Evolutionary conservation across 441 rosid genomes (phyloP), one percentile per base, ranked within the genome.

Genomic region (Mallotus repandus): DNA sequence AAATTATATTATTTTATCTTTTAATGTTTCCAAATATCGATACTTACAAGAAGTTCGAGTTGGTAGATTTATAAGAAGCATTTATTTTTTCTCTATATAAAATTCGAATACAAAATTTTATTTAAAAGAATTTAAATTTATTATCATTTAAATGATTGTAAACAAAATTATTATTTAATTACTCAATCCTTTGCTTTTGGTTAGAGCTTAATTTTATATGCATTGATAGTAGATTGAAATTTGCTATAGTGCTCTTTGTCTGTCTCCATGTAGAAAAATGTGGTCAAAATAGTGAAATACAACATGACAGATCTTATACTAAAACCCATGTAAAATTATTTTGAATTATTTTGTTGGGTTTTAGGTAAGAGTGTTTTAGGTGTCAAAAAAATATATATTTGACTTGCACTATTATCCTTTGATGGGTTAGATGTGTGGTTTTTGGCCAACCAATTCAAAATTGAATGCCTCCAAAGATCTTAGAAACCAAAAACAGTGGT

Each of bases 361-460:
- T 62, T 32, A 62, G 66, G 66, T 15, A 62, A 15, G 46, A 62
- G 48, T 16, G 48, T 19, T 61, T 14, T 61, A 58, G 15, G 38
- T 58, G 15, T 58, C 8, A 29, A 22, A 1, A 12, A 2, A n/a
- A 38, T 38, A 38, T 38, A 38, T 4, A 38, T 38, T 62, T 35
- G 65, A 32, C 19, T 64, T 64, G 52, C 53, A 64, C 45, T n/a
- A 64, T 64, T 38, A 38, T 38, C 68, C 38, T 45, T 45, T 45
- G 19, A 65, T 65, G 35, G 32, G 9, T 45, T 11, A 64, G 32
- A 10, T 18, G 16, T 8, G 4, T 9, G 16, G 18, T 29, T 67
- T 67, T 60, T 59, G 38, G 45, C 57, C 65, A 46, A 25, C 48
- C 54, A 70, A 70, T 70, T 70, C 54, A 58, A 58, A 59, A 5